A percentile compares a stretch with the other conserved stretches of the same genome.
phyloP scores from a whole-genome alignment of 495 filamentous ascomycete species.

The Penicillium turbatum region DNA sequence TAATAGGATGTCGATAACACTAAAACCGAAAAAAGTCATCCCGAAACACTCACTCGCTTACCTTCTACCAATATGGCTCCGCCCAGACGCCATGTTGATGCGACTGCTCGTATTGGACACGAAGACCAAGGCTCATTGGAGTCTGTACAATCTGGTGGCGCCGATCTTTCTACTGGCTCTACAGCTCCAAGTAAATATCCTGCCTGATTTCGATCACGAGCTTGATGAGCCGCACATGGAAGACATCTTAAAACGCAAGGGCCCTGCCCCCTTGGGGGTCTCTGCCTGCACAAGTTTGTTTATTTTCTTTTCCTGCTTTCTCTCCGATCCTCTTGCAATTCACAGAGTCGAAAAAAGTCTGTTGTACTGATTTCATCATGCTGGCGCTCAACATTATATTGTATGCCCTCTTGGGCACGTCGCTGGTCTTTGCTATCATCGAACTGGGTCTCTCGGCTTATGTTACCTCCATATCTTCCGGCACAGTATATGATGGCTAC shows the following conservation, averaged over 20 bases:
- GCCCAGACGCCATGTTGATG: constrained; percentile 15
- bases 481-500: constrained; percentile 5
- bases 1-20: background rate
- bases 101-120: constrained; percentile 19
- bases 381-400: constrained; percentile 25
- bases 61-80: constrained; percentile 17
- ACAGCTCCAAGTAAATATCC: background rate
- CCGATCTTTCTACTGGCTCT: background rate
- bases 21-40: background rate
- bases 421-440: constrained; percentile 22
- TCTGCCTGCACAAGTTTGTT: background rate
- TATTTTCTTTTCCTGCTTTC: background rate
- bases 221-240: constrained; percentile 7
- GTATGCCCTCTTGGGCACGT: constrained; percentile 20
- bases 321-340: background rate
- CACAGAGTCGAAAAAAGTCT: background rate
- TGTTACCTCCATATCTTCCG: constrained; percentile 7
- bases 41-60: constrained; percentile 25
- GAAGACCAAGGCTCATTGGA: background rate
- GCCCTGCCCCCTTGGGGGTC: background rate
- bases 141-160: background rate
- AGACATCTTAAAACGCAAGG: constrained; percentile 10
- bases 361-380: constrained; percentile 14
- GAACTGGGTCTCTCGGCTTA: constrained; percentile 28
- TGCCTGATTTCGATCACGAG: background rate